These are phyloP conservation scores for Hordeum vulgare DNA, from an alignment of 176 grass and related monocot genomes.

Conservation along the genomic window MorexV3_pseudomolecules_assembly NC_058519.1:36180497-36180996, in stretches of 20 bases:
- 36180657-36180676: too few relatives aligned
- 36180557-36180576: too few relatives aligned
- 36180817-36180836: slow-evolving; percentile 27
- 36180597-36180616: too few relatives aligned
- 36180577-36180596: too few relatives aligned
- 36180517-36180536: too few relatives aligned
- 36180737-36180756: background rate
- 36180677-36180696: too few relatives aligned
- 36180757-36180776: background rate
- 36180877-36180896: background rate
- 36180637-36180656: too few relatives aligned
- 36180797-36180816: background rate
- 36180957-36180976: background rate
- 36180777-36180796: background rate
- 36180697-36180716: too few relatives aligned
- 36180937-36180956: background rate
- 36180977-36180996: background rate
- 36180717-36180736: too few relatives aligned
- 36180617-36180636: too few relatives aligned
- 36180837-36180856: background rate
- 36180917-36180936: background rate
- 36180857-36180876: background rate
- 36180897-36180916: background rate
- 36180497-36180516: too few relatives aligned
- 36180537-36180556: too few relatives aligned